Evolutionary conservation across 2,329 filamentous ascomycete genomes (phyloP), one percentile per base, ranked within the genome.

Genomic region (Penicillium sclerotigenum): DNA sequence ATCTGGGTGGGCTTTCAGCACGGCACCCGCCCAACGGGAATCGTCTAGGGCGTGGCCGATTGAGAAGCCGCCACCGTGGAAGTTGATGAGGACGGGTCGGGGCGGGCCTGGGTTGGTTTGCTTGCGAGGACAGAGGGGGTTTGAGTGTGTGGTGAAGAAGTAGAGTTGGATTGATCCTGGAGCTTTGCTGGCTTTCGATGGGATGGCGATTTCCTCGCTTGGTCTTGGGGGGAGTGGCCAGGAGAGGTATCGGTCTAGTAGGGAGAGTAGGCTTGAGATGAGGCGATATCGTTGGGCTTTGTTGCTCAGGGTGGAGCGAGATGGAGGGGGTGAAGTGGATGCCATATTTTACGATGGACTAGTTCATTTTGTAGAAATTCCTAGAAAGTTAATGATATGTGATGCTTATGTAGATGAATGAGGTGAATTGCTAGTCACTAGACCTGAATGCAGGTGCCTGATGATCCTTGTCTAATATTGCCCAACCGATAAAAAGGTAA

Each of bases 11-110:
- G 51, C 20, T 4, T 51, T 50, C 0, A 64, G 41, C 2, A 63
- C 61, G 13, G 59, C 13, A 1, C 37, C 34, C 11, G 52, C 46
- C 63, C 61, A 65, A 22, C 61, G 58, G 8, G 61, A 38, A 33
- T 61, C 61, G 36, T 65, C 61, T 4, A 52, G 40, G 1, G 63
- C 58, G 38, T 61, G 56, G 5, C 61, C 63, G 45, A 65, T 60
- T 3, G 60, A 51, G 50, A 63, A 65, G 11, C 63, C 63, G 43
- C 63, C 61, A 37, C 59, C 58, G 54, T 65, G 63, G 52, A 65
- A 61, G 38, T 61, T 60, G 20, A 64, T 49, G 3, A 65, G 58
- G 3, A 64, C 57, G 11, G 63, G 61, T 1, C 60, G 51, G 31
- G 18, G 52, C 3, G 26, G 36, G 3, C 16, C 6, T 18, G 42